Evolutionary conservation across 2,329 filamentous ascomycete genomes (phyloP).

Genomic region (Fusarium algeriense): DNA sequence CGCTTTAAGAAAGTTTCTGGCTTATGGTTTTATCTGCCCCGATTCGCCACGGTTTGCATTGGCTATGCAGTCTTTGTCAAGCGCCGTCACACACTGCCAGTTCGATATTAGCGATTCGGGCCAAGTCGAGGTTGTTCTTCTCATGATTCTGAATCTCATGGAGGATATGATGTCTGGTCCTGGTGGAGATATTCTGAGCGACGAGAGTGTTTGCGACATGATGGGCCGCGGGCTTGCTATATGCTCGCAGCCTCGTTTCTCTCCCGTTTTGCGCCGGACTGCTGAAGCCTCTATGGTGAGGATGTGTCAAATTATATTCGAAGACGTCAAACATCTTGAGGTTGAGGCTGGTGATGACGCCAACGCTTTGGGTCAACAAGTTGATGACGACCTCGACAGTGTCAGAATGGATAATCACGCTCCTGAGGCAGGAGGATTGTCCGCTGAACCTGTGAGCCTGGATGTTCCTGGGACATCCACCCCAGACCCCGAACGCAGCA

Average conservation of each 20-base stretch:
- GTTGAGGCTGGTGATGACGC: conserved; percentile 77
- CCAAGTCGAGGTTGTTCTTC: conserved; percentile 93
- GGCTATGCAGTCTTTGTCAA: conserved; percentile 94
- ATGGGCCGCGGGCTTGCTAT: conserved; percentile 98
- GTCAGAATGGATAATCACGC: conserved; percentile 78
- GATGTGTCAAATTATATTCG: conserved; percentile 99
- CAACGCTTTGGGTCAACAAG: conserved; percentile 73
- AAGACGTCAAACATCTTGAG: conserved; percentile 85
- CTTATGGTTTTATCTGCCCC: conserved; percentile 89
- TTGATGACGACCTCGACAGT: conserved; percentile 76
- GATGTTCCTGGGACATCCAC: conserved; percentile 32
- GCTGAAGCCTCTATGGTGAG: conserved; percentile 98
- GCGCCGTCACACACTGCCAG: conserved; percentile 95
- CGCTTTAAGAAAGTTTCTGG: conserved; percentile 95
- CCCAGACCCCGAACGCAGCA: conserved; percentile 46
- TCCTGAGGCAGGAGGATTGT: conserved; percentile 37
- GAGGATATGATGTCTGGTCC: conserved; percentile 97
- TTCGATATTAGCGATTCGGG: conserved; percentile 97
- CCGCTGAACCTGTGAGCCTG: conserved; percentile 34
- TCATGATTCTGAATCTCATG: conserved; percentile 97
- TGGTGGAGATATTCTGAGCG: conserved; percentile 91
- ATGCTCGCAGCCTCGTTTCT: conserved; percentile 93
- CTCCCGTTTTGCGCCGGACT: conserved; percentile 88
- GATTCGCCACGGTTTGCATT: conserved; percentile 88
- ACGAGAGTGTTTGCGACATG: conserved; percentile 99